A percentile compares a stretch with the other conserved stretches of the same genome.
These are phyloP conservation scores for sweet orange (Citrus sinensis) DNA, from an alignment of 345 rosid species.

Conservation along the genomic window DVS_A1.0 CM039165.1:76001-76500, in stretches of 20 bases:
- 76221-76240: conserved; percentile 84
- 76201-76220: conserved; percentile 95
- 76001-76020: conserved; percentile 89
- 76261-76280: conserved; percentile 96
- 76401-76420: conserved; percentile 55
- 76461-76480: conserved; percentile 90
- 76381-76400: conserved; percentile 40
- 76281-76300: conserved; percentile 82
- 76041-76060: conserved; percentile 97
- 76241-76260: conserved; percentile 95
- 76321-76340: neutral
- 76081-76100: conserved; percentile 86
- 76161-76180: conserved; percentile 34
- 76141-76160: conserved; percentile 27
- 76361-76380: conserved; percentile 3
- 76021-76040: conserved; percentile 98
- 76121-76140: conserved; percentile 49
- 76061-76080: conserved; percentile 77
- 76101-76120: conserved; percentile 96
- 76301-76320: conserved; percentile 40
- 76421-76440: conserved; percentile 65
- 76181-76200: conserved; percentile 98
- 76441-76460: conserved; percentile 74
- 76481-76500: conserved; percentile 18
- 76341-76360: neutral